Percentiles rank a stretch among this genome's conserved stretches.
Evolutionary conservation across 768 basidiomycete species (phyloP).

Genomic region (Amylocystis lapponica): DNA sequence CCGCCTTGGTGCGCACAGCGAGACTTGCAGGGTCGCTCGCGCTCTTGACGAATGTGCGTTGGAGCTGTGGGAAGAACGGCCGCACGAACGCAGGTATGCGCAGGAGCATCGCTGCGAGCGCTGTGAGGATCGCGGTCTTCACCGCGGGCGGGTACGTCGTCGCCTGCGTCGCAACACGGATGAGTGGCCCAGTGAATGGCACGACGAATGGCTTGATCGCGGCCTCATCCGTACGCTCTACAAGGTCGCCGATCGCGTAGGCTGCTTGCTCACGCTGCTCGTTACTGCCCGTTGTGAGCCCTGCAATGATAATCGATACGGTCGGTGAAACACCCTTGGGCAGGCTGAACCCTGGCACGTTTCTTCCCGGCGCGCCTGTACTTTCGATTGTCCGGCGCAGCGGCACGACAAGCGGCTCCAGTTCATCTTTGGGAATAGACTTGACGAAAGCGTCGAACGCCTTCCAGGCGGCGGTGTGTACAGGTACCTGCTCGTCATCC

Average conservation of each 20-base stretch:
- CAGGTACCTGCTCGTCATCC: slow-evolving; percentile 69
- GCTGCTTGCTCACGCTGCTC: slow-evolving; percentile 95
- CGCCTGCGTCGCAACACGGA: slow-evolving; percentile 88
- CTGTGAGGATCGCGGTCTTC: slow-evolving; percentile 85
- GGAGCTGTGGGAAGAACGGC: slow-evolving; percentile 97
- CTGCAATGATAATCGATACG: slow-evolving; percentile 85
- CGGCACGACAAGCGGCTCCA: slow-evolving; percentile 86
- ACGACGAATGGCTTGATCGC: slow-evolving; percentile 96
- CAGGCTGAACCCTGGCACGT: slow-evolving; percentile 82
- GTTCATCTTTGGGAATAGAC: slow-evolving; percentile 85
- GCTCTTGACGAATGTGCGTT: slow-evolving; percentile 94
- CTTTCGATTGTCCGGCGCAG: slow-evolving; percentile 85
- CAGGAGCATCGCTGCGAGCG: slow-evolving; percentile 80
- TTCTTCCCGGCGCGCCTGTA: slow-evolving; percentile 68
- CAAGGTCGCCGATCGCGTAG: slow-evolving; percentile 93
- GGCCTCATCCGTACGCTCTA: slow-evolving; percentile 75
- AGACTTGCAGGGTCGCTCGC: slow-evolving; percentile 73
- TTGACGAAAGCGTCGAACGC: slow-evolving; percentile 88
- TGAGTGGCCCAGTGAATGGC: slow-evolving; percentile 91
- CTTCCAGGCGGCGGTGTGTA: slow-evolving; percentile 77
- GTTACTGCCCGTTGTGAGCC: slow-evolving; percentile 90
- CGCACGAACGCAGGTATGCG: slow-evolving; percentile 86
- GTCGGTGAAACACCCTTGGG: slow-evolving; percentile 79
- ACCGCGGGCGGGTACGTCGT: slow-evolving; percentile 88
- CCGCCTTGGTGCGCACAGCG: slow-evolving; percentile 77